phyloP scores from a whole-genome alignment of 2,329 filamentous ascomycete genomes.

The Mycosphaerelloides madeirae region DNA sequence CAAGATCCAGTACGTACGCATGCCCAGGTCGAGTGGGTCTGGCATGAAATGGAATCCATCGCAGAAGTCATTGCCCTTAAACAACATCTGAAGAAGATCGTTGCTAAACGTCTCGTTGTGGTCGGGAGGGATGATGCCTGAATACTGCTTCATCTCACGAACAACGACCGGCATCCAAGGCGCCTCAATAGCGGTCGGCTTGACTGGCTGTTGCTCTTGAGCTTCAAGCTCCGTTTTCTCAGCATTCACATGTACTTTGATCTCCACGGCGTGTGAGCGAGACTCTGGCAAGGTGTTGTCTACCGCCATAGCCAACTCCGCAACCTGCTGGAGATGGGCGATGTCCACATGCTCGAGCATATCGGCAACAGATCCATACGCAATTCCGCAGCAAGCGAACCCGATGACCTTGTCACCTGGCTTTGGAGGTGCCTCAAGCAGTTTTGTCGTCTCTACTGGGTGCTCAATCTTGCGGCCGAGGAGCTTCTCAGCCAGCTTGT shows the following conservation, averaged over 20 bases:
- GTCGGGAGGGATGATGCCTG: slow-evolving; percentile 11
- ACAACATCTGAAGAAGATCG: slow-evolving; percentile 34
- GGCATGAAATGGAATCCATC: slow-evolving; percentile 38
- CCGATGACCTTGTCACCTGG: background rate
- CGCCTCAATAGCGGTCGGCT: background rate
- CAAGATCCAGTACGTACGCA: slow-evolving; percentile 39
- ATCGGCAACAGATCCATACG: slow-evolving; percentile 1
- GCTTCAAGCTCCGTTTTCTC: background rate
- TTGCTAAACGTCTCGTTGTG: slow-evolving; percentile 35
- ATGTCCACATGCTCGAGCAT: slow-evolving; percentile 10
- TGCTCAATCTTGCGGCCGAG: background rate
- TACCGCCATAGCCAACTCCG: background rate
- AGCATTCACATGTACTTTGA: slow-evolving; percentile 1
- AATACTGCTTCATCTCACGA: slow-evolving; percentile 25
- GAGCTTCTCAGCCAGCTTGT: slow-evolving; percentile 1
- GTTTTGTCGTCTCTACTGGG: background rate
- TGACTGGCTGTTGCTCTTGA: background rate
- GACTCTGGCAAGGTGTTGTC: background rate
- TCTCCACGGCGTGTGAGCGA: slow-evolving; percentile 3
- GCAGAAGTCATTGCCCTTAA: slow-evolving; percentile 38
- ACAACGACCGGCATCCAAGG: slow-evolving; percentile 38
- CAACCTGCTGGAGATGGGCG: background rate
- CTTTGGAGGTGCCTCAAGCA: slow-evolving; percentile 7
- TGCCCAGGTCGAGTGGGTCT: slow-evolving; percentile 29
- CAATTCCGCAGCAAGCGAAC: slow-evolving; percentile 11